phyloP scores from a whole-genome alignment of 495 filamentous ascomycete genomes.

The Bombardia bombarda region DNA sequence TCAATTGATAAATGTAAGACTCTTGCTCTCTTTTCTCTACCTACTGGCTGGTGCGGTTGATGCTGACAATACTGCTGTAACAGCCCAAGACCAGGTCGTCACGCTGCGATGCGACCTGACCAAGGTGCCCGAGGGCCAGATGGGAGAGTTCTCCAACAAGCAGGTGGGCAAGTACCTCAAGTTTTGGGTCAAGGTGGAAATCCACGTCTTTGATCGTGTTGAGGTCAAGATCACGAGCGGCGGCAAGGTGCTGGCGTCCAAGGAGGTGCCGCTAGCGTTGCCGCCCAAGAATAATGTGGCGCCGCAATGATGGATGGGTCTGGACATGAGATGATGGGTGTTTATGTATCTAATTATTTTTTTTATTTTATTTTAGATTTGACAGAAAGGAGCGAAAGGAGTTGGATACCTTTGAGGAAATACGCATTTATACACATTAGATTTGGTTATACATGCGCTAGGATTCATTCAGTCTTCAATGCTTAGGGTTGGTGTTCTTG shows the following conservation, averaged over 20 bases:
- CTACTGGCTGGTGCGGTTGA: not conserved
- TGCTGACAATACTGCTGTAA: not conserved
- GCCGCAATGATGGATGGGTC: not conserved
- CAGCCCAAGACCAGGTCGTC: slow-evolving; percentile 7
- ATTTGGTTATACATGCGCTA: not conserved
- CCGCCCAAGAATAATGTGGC: too few species aligned
- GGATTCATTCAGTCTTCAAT: too few species aligned
- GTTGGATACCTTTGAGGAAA: not conserved
- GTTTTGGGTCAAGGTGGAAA: slow-evolving; percentile 15
- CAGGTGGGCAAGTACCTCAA: slow-evolving; percentile 10
- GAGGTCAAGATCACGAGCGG: slow-evolving; percentile 14
- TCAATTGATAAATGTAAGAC: slow-evolving; percentile 6
- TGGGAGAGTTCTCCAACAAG: slow-evolving; percentile 2
- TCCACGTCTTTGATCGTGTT: slow-evolving; percentile 12
- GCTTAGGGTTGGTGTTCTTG: too few species aligned
- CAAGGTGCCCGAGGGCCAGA: slow-evolving; percentile 5
- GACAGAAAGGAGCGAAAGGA: not conserved
- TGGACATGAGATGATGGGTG: not conserved
- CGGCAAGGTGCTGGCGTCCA: slow-evolving; percentile 1
- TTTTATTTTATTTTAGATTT: not conserved
- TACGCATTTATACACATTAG: not conserved
- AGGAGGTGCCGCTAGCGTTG: slow-evolving; percentile 3
- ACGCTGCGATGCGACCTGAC: slow-evolving; percentile 16
- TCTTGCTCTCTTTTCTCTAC: too few species aligned
- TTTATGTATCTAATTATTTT: not conserved